Conservation (phyloP, 176 grass and related monocot genomes). For the Phoenix dactylifera region DNA sequence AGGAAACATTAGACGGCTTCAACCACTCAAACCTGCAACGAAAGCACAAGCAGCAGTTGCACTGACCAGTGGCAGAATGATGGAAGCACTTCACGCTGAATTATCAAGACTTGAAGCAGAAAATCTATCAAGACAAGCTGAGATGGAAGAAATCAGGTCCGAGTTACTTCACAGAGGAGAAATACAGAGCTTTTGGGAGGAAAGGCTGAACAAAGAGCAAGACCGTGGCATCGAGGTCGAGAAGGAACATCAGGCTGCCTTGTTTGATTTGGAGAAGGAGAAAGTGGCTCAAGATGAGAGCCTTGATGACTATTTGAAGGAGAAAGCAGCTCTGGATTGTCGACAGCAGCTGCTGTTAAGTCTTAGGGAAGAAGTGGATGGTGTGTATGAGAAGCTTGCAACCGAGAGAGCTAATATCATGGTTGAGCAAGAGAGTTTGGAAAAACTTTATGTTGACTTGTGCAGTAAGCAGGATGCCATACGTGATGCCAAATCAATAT, state of each 20-base stretch:
- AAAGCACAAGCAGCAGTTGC: constrained; percentile 87
- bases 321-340: constrained; percentile 46
- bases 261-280: constrained; percentile 55
- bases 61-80: constrained; percentile 70
- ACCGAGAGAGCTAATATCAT: constrained; percentile 41
- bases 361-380: constrained; percentile 67
- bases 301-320: constrained; percentile 46
- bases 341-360: constrained; percentile 34
- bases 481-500: constrained; percentile 58
- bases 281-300: constrained; percentile 31
- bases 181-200: constrained; percentile 69
- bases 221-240: constrained; percentile 25
- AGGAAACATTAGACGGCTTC: constrained; percentile 92
- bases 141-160: constrained; percentile 64
- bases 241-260: constrained; percentile 37
- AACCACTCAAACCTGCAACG: constrained; percentile 76
- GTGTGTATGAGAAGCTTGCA: constrained; percentile 44
- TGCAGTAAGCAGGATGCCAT: constrained; percentile 47
- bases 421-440: constrained; percentile 40
- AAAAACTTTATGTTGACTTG: constrained; percentile 40
- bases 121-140: constrained; percentile 43
- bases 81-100: constrained; percentile 51
- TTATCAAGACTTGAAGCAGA: constrained; percentile 56
- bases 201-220: constrained; percentile 42
- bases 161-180: constrained; percentile 66